Conservation (phyloP, 257 asterid genomes). For the Fraxinus excelsior region DNA sequence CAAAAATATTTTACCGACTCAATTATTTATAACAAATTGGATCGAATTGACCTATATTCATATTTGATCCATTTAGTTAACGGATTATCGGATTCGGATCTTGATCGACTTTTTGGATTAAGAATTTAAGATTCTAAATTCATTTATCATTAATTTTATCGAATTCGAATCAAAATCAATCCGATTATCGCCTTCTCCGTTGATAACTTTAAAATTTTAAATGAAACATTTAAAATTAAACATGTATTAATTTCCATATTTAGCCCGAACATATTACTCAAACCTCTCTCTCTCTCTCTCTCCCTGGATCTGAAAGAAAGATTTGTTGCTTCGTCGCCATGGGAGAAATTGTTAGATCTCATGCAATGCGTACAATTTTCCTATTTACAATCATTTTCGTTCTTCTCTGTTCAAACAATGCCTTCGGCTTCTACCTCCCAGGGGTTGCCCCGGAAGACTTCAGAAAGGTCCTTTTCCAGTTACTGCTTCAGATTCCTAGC, state of each 20-base stretch:
- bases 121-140: too few species aligned
- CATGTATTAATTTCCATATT: conserved; percentile 22
- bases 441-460: conserved; percentile 91
- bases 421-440: conserved; percentile 68
- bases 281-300: conserved; percentile 27
- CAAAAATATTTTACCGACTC: too few species aligned
- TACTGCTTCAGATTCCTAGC: background rate
- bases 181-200: too few species aligned
- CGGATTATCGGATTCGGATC: too few species aligned
- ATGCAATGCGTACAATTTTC: conserved; percentile 32
- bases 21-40: too few species aligned
- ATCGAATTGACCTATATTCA: too few species aligned
- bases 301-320: conserved; percentile 44
- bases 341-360: conserved; percentile 36
- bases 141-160: too few species aligned
- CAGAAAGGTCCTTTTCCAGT: conserved; percentile 48
- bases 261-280: conserved; percentile 32
- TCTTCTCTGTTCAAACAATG: conserved; percentile 46
- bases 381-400: conserved; percentile 36
- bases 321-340: conserved; percentile 26
- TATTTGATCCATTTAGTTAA: too few species aligned
- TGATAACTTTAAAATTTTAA: too few species aligned
- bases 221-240: background rate
- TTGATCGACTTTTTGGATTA: too few species aligned
- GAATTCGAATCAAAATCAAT: too few species aligned